Evolutionary conservation across 805 yeast genomes (phyloP), one percentile per base, ranked within the genome.

Genomic region (Kregervanrija fluxuum): DNA sequence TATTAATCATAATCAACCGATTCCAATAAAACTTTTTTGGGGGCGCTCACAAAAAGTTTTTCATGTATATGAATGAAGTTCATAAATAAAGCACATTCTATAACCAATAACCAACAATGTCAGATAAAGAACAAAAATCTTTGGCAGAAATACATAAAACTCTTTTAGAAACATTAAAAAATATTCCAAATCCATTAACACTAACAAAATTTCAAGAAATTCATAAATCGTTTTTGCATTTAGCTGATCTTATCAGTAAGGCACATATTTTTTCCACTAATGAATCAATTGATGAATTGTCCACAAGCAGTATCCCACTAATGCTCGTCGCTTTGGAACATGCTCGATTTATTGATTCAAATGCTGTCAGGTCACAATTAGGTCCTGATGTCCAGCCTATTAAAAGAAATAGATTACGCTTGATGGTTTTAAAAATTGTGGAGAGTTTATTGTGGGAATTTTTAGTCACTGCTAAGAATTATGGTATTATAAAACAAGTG

Each of bases 301-400:
- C 39, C 10, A 39, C 44, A 0, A 22, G 31, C 10, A 33, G 46
- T 2, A 32, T 50, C 3, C 37, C 35, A 13, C 45, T 40, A 33
- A 17, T 50, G 5, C 15, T 42, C 3, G 31, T 40, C 1, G 30
- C 13, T 4, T 47, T 36, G 31, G 33, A 41, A 28, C 50, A 50
- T 38, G 53, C 40, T 5, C 43, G 47, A 43, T 47, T 50, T 28
- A 22, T 50, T 11, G 53, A 50, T 47, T 31, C 41, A 11, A 33
- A 47, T 37, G 53, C 49, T 9, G 46, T 50, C 28, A 42, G 48
- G 28, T 43, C 49, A 40, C 46, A 47, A 38, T 40, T 47, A 34
- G 31, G 36, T 10, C 14, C 11, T n/a, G 34, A 41, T 35, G 41
- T 28, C 2, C 17, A 44, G 2, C 12, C 44, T 8, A 31, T 33